Base-by-base conservation (phyloP, 2,329 filamentous ascomycete species). In the Colletotrichum sp. region DNA sequence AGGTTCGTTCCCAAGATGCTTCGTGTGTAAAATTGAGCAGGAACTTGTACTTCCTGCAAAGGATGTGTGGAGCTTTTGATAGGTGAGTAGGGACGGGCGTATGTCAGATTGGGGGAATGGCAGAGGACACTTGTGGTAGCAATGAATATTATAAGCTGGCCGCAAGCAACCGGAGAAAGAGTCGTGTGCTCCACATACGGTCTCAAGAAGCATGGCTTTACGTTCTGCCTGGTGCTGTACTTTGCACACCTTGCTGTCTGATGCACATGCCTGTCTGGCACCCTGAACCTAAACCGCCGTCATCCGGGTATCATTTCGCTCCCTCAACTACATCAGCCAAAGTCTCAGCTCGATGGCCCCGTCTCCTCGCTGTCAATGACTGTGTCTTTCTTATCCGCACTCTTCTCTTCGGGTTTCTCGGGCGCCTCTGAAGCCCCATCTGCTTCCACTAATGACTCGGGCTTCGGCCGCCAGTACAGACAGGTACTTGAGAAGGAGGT, bases 401-500 rank as follows among this genome's bases (percentile, higher is more conserved):
- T 9, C n/a, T 34, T 61, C 43, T 48, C 43, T 12, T 57, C 24
- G 7, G 52, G 5, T 18, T 18, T 18, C 24, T 16, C 10, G 21
- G 9, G 3, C 9, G 12, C 18, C 18, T 61, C 58, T 21, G 5
- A 61, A 24, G n/a, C 30, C 30, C 58, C 4, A 57, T 6, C 18
- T 13, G 6, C 58, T n/a, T 13, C 8, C 18, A 34, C 28, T 61
- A 18, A 34, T 21, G 28, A 3, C 6, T 67, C 61, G 3, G 63
- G 6, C 18, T 67, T 75, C 6, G 73, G 64, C 21, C 73, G 64
- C 85, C 86, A 87, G 71, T 88, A 87, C 9, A 88, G 82, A 21
- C 77, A 79, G 0, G 86, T 88, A 72, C 82, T 85, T 0, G 84
- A 86, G 70, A 88, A 88, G 3, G 83, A 84, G 8, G 81, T 81